Evolutionary conservation across 83 land plant genomes (phyloP).

Genomic region (Picea abies): DNA sequence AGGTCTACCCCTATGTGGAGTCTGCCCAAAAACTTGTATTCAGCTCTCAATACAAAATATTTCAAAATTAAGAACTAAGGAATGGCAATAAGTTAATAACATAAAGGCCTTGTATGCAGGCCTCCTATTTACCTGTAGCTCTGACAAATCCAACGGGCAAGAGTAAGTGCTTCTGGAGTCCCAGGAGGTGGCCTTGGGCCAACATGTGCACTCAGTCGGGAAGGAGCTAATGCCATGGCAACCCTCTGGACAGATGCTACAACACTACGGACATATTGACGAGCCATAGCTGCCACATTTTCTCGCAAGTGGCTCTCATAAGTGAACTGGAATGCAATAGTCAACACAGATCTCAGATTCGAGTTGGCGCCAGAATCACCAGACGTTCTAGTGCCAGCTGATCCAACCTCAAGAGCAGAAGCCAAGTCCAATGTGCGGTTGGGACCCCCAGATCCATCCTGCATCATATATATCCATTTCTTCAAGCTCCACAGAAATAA

Average conservation of each 20-base stretch:
- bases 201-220: constrained; percentile 30
- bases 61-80: not conserved
- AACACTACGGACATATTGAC: constrained; percentile 75
- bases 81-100: not conserved
- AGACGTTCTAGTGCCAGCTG: constrained; percentile 25
- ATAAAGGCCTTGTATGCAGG: not conserved
- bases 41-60: not conserved
- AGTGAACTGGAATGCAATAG: constrained; percentile 87
- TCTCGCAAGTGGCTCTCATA: constrained; percentile 72
- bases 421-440: constrained; percentile 74
- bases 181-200: constrained; percentile 49
- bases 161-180: constrained; percentile 67
- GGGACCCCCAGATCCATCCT: constrained; percentile 48
- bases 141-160: constrained; percentile 67
- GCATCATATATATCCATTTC: constrained; percentile 1
- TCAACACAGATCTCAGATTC: constrained; percentile 64
- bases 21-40: constrained; percentile 23
- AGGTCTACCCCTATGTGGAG: constrained; percentile 65
- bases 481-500: not conserved
- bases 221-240: constrained; percentile 74
- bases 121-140: constrained; percentile 60
- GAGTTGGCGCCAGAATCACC: constrained; percentile 24
- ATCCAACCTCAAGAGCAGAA: constrained; percentile 69
- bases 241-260: constrained; percentile 80
- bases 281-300: constrained; percentile 74